Evolutionary conservation across 192 early-diverging fungal genomes (phyloP).

Genomic region (Backusella sp.): DNA sequence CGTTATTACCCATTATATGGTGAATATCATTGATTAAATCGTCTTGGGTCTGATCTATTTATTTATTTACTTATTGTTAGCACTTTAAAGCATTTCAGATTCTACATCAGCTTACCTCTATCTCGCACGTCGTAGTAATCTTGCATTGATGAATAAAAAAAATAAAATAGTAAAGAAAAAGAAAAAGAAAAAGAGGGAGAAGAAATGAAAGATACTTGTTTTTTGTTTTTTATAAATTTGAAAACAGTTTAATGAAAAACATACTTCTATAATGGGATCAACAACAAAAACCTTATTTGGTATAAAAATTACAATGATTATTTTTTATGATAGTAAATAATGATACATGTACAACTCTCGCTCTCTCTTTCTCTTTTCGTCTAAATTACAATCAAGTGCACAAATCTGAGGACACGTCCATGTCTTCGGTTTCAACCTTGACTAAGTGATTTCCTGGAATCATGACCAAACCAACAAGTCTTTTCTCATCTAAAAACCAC

Average conservation of each 20-base stretch:
- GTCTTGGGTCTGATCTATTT: neutral
- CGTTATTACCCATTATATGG: conserved; percentile 6
- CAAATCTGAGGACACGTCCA: conserved; percentile 18
- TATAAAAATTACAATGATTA: neutral
- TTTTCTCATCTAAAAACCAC: conserved; percentile 39
- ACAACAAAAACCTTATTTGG: neutral
- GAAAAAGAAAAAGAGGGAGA: neutral
- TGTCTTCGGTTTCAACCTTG: conserved; percentile 56
- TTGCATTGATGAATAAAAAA: neutral
- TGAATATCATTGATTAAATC: conserved; percentile 7
- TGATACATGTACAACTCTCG: neutral
- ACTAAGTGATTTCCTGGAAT: conserved; percentile 73
- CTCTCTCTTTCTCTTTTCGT: too few relatives aligned
- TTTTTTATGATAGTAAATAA: neutral
- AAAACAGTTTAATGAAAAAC: neutral
- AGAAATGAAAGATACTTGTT: neutral
- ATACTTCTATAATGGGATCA: conserved; percentile 1
- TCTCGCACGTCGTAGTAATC: neutral
- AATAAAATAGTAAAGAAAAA: neutral
- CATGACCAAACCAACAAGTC: conserved; percentile 75
- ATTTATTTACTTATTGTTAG: neutral
- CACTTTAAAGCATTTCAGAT: neutral
- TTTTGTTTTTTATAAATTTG: neutral
- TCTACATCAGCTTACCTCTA: neutral
- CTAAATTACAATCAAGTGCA: conserved; percentile 12